Evolutionary conservation across 495 filamentous ascomycete genomes (phyloP).

Genomic region (Lophiostoma macrostomum): DNA sequence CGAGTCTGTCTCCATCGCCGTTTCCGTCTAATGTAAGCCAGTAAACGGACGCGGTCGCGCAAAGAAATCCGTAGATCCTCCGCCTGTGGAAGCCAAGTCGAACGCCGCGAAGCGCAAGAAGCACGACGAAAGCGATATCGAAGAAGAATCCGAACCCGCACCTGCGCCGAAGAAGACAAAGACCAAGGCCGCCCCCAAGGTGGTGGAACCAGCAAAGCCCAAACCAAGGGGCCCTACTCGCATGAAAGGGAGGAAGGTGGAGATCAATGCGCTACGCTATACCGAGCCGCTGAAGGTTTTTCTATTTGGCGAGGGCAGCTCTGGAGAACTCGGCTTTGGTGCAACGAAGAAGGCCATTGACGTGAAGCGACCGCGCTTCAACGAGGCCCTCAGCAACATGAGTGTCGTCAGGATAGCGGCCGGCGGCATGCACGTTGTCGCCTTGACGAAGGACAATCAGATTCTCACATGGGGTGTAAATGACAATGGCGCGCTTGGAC

Average conservation of each 20-base stretch:
- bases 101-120: constrained; percentile 23
- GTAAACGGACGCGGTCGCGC: constrained; percentile 19
- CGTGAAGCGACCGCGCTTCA: constrained; percentile 67
- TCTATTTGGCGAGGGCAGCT: constrained; percentile 66
- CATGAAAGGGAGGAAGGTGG: constrained; percentile 15
- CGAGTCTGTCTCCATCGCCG: too few relatives aligned
- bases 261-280: constrained; percentile 33
- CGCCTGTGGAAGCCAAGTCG: background rate
- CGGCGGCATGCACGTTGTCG: constrained; percentile 66
- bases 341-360: constrained; percentile 58
- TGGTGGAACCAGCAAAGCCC: constrained; percentile 5
- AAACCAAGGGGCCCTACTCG: constrained; percentile 24
- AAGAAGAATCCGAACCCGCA: background rate
- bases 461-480: constrained; percentile 74
- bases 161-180: constrained; percentile 6
- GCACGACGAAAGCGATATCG: background rate
- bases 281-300: constrained; percentile 58
- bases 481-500: constrained; percentile 63
- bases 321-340: constrained; percentile 66
- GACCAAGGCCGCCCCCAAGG: background rate
- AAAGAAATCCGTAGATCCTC: constrained; percentile 16
- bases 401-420: constrained; percentile 62
- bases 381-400: constrained; percentile 57
- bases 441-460: constrained; percentile 61
- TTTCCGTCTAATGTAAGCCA: too few relatives aligned